Evolutionary conservation across 148 eudicot species (phyloP), one percentile per base, ranked within the genome.

Genomic region (Rhododendron simsii): DNA sequence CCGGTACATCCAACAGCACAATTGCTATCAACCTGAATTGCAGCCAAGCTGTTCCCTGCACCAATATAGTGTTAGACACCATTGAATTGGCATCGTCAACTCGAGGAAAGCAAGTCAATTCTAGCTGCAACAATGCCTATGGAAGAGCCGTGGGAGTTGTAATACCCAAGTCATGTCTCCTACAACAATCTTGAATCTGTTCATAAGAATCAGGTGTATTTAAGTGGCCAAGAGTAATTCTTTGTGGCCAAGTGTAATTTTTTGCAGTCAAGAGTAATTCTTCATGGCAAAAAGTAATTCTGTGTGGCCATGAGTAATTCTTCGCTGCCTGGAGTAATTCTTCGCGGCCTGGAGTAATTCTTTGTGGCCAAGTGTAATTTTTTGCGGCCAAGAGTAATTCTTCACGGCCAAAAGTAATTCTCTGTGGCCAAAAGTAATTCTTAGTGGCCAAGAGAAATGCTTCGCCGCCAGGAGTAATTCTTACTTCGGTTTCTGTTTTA

Each of bases 41-140:
- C 45, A 86, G 85, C 59, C 81, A 81, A 57, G 85, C 87, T 33
- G 85, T 86, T 51, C 85, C 87, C 20, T 86, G 87, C 75, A 86
- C 78, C 59, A 74, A 65, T 41, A 86, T 86, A 44, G 28, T 86
- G 84, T 48, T 86, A 21, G 87, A 81, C 23, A 28, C 15, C 59
- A 73, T 86, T 37, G 26, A 81, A 57, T 57, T 86, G 41, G 71
- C 65, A 20, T 57, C 85, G 0, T 59, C 87, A 12, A 26, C 44
- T 9, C 67, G 5, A 74, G 85, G 85, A 20, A 10, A 82, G 30
- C 37, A 37, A 41, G 74, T 86, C 35, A 82, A 53, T 53, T 86
- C 85, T 6, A 81, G 85, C 57, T 86, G 85, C 59, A 82, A 82
- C 80, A 81, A 82, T 86, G 88, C 81, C 30, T 82, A 82, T 74